Base-by-base conservation (phyloP, 768 basidiomycete species). In the Rhodocollybia butyracea region DNA sequence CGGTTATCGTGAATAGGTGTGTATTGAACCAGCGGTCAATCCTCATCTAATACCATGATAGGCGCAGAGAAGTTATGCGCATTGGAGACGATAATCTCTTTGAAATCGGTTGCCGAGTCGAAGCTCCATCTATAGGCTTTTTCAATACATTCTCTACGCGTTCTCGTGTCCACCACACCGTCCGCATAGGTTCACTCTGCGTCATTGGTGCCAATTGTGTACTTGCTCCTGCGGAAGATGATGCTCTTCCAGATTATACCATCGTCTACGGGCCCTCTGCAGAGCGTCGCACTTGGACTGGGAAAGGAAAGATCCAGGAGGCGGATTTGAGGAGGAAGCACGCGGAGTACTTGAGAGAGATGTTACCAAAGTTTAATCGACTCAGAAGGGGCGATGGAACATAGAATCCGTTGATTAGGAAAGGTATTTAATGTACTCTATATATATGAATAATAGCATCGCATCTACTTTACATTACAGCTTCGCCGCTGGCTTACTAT, bases 31-130 rank as follows among this genome's bases (percentile, higher is more conserved):
- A 40, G 11, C n/a, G 34, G 56, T 21, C 32, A 31, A 51, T 34
- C 17, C 34, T 30, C 34, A 54, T 38, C 24, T 30, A 24, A 48
- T 47, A 38, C 26, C 29, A 17, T 40, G 3, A 12, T 38, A 87
- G 84, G 63, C 71, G 81, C 52, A 93, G 89, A 63, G 89, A 93
- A 64, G 82, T 88, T 32, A 92, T 98, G 93, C 83, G 86, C 19
- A 93, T 99, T 46, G 96, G 96, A 5, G 87, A 96, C 67, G 85
- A 91, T 58, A 98, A 98, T 68, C 75, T 94, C 56, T 96, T 99
- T 64, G 93, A 97, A 72, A 92, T 97, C 51, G 91, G 90, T 21
- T 92, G 88, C 69, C 88, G 96, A 30, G 81, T 98, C 43, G 95
- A 98, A 71, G 88, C 82, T 17, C 91, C 90, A 2, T 78, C 85